These are phyloP conservation scores for Pseudonectria buxi DNA, from an alignment of 2,329 filamentous ascomycete genomes.

Conservation along the genomic window DNA sequence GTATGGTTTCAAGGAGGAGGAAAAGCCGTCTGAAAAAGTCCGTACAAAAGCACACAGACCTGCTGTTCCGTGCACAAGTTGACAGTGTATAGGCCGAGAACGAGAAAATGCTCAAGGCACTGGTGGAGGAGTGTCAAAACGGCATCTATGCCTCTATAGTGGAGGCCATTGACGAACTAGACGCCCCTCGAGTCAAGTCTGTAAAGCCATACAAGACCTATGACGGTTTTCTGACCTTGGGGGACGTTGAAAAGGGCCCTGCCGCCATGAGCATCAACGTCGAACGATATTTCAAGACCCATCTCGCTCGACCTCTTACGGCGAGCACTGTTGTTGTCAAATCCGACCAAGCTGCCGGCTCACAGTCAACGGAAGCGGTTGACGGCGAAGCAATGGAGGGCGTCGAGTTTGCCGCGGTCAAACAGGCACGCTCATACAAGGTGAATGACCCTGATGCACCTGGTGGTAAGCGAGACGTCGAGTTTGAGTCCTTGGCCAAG, in stretches of 20 bases:
- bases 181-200: slow-evolving; percentile 68
- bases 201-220: slow-evolving; percentile 72
- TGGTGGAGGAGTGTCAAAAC: slow-evolving; percentile 60
- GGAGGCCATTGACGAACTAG: slow-evolving; percentile 75
- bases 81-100: slow-evolving; percentile 44
- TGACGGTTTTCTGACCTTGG: slow-evolving; percentile 72
- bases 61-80: slow-evolving; percentile 3
- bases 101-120: slow-evolving; percentile 57
- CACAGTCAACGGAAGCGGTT: slow-evolving; percentile 47
- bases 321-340: slow-evolving; percentile 69
- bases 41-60: neutral
- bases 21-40: slow-evolving; percentile 68
- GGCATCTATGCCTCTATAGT: slow-evolving; percentile 78
- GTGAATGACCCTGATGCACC: slow-evolving; percentile 67
- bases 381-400: slow-evolving; percentile 43
- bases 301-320: slow-evolving; percentile 64
- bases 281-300: slow-evolving; percentile 84
- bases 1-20: slow-evolving; percentile 86
- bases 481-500: slow-evolving; percentile 78
- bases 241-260: slow-evolving; percentile 65
- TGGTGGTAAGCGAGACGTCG: slow-evolving; percentile 75
- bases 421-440: slow-evolving; percentile 71
- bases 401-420: slow-evolving; percentile 61
- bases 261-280: slow-evolving; percentile 76
- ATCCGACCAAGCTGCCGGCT: slow-evolving; percentile 38